Conservation (phyloP, 371 early-diverging fungal species). For the Lichtheimia hyalospora region DNA sequence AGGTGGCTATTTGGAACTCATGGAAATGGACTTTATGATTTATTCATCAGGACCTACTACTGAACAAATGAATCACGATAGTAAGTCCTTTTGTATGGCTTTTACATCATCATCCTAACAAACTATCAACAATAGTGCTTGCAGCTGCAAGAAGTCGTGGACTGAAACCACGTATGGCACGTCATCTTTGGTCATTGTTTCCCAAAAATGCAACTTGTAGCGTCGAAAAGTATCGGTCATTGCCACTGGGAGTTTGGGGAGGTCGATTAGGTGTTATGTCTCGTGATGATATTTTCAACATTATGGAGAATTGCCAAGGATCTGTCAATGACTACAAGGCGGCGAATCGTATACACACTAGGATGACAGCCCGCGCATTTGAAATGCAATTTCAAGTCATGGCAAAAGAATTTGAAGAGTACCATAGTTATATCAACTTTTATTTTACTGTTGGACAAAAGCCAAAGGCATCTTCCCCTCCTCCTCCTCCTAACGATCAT, state of each 20-base stretch:
- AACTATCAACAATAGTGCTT: slow-evolving; percentile 10
- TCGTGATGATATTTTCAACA: slow-evolving; percentile 23
- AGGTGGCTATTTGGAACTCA: slow-evolving; percentile 27
- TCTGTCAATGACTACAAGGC: slow-evolving; percentile 14
- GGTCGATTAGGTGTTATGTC: slow-evolving; percentile 26
- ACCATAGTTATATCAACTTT: slow-evolving; percentile 30
- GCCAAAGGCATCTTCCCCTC: background rate
- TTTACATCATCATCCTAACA: background rate
- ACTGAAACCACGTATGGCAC: slow-evolving; percentile 24
- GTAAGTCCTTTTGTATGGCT: slow-evolving; percentile 12
- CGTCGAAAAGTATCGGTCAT: slow-evolving; percentile 22
- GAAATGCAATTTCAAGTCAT: slow-evolving; percentile 4
- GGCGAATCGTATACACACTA: background rate
- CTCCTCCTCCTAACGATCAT: too few relatives aligned
- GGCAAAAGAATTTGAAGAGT: slow-evolving; percentile 22
- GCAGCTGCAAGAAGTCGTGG: slow-evolving; percentile 21
- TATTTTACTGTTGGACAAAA: slow-evolving; percentile 20
- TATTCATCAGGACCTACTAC: slow-evolving; percentile 35
- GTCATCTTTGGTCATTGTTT: slow-evolving; percentile 16
- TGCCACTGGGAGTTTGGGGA: slow-evolving; percentile 33
- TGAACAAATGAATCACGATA: slow-evolving; percentile 24
- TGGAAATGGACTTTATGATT: slow-evolving; percentile 33
- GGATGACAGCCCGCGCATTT: background rate
- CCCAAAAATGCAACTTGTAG: slow-evolving; percentile 16
- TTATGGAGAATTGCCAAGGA: slow-evolving; percentile 13